Evolutionary conservation across 305 asterid species (phyloP).

Genomic region (Withania somnifera): DNA sequence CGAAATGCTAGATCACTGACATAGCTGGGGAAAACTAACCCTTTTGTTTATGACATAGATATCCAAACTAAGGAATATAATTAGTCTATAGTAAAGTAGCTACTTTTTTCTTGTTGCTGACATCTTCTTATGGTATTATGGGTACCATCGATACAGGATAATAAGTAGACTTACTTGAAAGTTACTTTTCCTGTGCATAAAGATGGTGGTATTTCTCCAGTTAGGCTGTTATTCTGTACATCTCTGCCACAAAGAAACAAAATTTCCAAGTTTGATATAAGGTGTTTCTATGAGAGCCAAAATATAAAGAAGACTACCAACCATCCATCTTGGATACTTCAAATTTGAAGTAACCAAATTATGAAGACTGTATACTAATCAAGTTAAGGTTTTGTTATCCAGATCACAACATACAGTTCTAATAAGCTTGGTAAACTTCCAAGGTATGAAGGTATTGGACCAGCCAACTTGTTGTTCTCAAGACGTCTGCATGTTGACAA

Average conservation of each 20-base stretch:
- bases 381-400: background rate
- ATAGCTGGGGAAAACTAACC: background rate
- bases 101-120: background rate
- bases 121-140: background rate
- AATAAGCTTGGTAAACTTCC: conserved; percentile 59
- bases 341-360: background rate
- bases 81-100: background rate
- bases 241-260: conserved; percentile 34
- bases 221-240: conserved; percentile 71
- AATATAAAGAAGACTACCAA: background rate
- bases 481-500: conserved; percentile 60
- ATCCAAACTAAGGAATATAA: background rate
- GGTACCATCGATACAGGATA: background rate
- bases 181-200: conserved; percentile 53
- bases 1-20: background rate
- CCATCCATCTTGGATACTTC: background rate
- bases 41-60: background rate
- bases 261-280: background rate
- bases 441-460: conserved; percentile 57
- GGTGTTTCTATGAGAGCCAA: background rate
- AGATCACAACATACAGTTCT: conserved; percentile 50
- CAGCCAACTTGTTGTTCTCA: conserved; percentile 69
- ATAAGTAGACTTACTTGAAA: conserved; percentile 45
- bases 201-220: conserved; percentile 61
- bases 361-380: background rate